Percentiles rank a stretch among this genome's conserved stretches.
phyloP scores from a whole-genome alignment of 768 basidiomycete species.

The Botryobasidium botryosum region DNA sequence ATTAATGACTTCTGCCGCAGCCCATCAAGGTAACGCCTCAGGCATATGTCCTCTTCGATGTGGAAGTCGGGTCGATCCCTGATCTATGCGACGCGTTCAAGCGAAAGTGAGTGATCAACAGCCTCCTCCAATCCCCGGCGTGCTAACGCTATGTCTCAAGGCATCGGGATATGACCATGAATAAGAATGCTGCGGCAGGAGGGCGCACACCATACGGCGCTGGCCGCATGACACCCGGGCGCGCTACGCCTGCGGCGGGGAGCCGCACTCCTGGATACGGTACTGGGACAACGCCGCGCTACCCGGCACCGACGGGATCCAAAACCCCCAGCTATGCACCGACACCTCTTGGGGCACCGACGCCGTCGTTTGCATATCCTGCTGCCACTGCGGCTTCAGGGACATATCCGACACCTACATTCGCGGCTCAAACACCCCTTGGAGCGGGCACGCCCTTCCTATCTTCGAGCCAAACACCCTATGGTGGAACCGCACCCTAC shows the following conservation, averaged over 20 bases:
- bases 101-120: constrained; percentile 35
- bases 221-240: constrained; percentile 33
- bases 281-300: too few species aligned
- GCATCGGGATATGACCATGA: neutral
- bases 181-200: constrained; percentile 25
- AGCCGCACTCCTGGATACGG: constrained; percentile 2
- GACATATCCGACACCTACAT: too few species aligned
- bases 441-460: too few species aligned
- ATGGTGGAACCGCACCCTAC: too few species aligned
- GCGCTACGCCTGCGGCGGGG: constrained; percentile 51
- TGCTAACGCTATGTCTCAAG: neutral
- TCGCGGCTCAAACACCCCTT: too few species aligned
- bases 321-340: too few species aligned
- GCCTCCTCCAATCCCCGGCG: neutral
- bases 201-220: constrained; percentile 70
- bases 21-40: constrained; percentile 76
- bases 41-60: constrained; percentile 81
- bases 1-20: constrained; percentile 22
- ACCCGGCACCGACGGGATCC: too few species aligned
- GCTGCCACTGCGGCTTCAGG: too few species aligned
- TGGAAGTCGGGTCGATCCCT: constrained; percentile 76
- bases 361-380: too few species aligned
- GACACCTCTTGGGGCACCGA: too few species aligned
- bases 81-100: constrained; percentile 97
- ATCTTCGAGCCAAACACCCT: too few species aligned